Evolutionary conservation across 768 basidiomycete species (phyloP).

Genomic region (Strobilomyces confusus): DNA sequence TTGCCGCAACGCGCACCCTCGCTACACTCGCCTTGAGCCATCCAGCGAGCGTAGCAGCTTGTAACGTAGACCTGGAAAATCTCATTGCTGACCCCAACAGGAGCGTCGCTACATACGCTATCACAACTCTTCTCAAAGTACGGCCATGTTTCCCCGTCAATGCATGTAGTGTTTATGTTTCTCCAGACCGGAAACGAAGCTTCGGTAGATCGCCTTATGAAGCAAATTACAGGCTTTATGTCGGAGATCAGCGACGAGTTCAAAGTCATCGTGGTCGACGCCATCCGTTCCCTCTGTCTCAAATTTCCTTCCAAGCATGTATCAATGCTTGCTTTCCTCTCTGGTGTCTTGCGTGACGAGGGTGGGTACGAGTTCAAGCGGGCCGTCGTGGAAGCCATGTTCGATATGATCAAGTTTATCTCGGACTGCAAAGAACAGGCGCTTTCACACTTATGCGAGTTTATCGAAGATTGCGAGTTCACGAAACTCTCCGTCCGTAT

Average conservation of each 20-base stretch:
- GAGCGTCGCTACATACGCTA: constrained; percentile 96
- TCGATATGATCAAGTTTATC: constrained; percentile 99
- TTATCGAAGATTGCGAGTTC: constrained; percentile 99
- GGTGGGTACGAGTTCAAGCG: constrained; percentile 99
- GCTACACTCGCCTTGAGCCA: constrained; percentile 84
- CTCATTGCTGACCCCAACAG: constrained; percentile 94
- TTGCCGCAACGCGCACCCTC: constrained; percentile 94
- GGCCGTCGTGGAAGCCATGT: constrained; percentile 97
- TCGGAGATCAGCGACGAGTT: constrained; percentile 99
- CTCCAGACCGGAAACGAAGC: constrained; percentile 94
- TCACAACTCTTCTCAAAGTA: constrained; percentile 96
- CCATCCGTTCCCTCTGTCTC: constrained; percentile 95
- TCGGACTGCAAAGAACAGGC: constrained; percentile 95
- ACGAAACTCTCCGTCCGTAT: constrained; percentile 98
- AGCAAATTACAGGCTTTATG: constrained; percentile 99
- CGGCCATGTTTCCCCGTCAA: not conserved
- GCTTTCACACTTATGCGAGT: constrained; percentile 96
- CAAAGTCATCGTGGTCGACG: constrained; percentile 99
- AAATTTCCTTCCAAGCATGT: constrained; percentile 98
- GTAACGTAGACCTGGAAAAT: constrained; percentile 96
- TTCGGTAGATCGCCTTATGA: constrained; percentile 97
- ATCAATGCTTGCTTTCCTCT: constrained; percentile 96
- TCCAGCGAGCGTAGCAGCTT: constrained; percentile 80
- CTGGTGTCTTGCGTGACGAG: constrained; percentile 94
- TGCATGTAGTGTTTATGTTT: constrained; percentile 4